Base-by-base conservation (phyloP, 106 monocot genomes). In the Phalaenopsis aphrodite region DNA sequence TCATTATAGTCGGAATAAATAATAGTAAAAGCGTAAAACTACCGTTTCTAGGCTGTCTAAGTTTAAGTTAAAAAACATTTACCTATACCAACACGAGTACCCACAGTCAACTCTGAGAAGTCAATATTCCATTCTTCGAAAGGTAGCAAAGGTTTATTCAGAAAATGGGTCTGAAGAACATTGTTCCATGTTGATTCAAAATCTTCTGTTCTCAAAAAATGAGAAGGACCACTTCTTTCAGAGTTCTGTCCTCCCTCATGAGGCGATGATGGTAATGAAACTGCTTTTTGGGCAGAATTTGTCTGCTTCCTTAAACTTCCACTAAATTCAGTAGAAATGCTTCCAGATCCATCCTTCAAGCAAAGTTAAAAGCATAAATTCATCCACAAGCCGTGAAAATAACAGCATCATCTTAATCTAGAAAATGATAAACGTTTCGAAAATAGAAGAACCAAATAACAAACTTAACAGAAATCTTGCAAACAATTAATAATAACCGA, bases 81-180 rank as follows among this genome's bases (percentile, higher is more conserved):
- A 78, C 91, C 91, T 89, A 91, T 91, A 46, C 91, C 99, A 78
- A 99, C 95, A 77, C 95, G 93, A 66, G 99, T 93, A 56, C 94
- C 99, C 77, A 93, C 89, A 67, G 93, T 99, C 78, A 99, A 77
- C 75, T 99, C 95, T 49, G 95, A 99, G 84, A 91, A 99, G 79
- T 93, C 90, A 84, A 99, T 93, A 66, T 93, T 90, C 99, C 95
- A 99, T 82, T 95, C 99, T 71, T 91, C 84, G 84, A 93, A 95
- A 48, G 95, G 95, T 64, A 91, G 84, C 17, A 95, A 84, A 67
- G 95, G 95, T 75, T 90, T 86, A 57, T 91, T 88, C 16, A 90
- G 79, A 88, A 95, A 91, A 38, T 88, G 68, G 12, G 95, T 86
- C 82, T 93, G 87, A 82, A 99, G 87, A 19, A 95, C 83, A 75